phyloP scores from a whole-genome alignment of 805 yeast species.

The Cyberlindnera galapagoensis region DNA sequence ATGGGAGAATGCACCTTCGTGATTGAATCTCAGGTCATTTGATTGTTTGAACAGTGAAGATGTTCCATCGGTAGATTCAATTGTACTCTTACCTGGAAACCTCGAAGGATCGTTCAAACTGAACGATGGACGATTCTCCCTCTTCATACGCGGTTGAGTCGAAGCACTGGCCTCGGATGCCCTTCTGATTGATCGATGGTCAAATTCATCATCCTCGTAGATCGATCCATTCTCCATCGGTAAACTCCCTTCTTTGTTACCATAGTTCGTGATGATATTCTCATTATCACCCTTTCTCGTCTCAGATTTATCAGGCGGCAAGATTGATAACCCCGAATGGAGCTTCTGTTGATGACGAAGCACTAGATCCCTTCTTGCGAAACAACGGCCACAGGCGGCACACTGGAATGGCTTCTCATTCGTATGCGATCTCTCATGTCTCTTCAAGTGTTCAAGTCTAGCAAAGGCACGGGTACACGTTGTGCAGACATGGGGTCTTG shows the following conservation, averaged over 20 bases:
- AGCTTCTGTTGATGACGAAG: conserved; percentile 92
- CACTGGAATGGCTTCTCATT: conserved; percentile 95
- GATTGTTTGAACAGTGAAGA: conserved; percentile 26
- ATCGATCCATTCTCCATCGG: conserved; percentile 24
- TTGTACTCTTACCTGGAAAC: conserved; percentile 11
- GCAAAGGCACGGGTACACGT: conserved; percentile 96
- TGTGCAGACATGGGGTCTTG: conserved; percentile 86
- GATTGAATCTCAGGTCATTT: conserved; percentile 7
- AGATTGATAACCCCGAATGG: conserved; percentile 48
- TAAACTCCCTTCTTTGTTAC: conserved; percentile 32
- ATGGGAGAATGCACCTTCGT: conserved; percentile 4
- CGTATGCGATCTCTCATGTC: conserved; percentile 93
- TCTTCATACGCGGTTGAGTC: too few relatives aligned
- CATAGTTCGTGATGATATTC: conserved; percentile 31
- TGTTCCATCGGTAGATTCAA: conserved; percentile 13
- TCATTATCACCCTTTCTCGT: conserved; percentile 25
- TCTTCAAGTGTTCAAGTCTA: conserved; percentile 84
- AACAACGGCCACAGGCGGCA: conserved; percentile 92
- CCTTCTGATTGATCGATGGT: too few relatives aligned
- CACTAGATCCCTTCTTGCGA: conserved; percentile 84
- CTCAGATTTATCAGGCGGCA: conserved; percentile 31
- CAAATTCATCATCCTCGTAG: conserved; percentile 6
- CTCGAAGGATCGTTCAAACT: conserved; percentile 1
- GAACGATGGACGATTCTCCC: not conserved
- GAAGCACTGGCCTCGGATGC: too few relatives aligned